phyloP scores from a whole-genome alignment of 768 basidiomycete species.

The Calocera viscosa region DNA sequence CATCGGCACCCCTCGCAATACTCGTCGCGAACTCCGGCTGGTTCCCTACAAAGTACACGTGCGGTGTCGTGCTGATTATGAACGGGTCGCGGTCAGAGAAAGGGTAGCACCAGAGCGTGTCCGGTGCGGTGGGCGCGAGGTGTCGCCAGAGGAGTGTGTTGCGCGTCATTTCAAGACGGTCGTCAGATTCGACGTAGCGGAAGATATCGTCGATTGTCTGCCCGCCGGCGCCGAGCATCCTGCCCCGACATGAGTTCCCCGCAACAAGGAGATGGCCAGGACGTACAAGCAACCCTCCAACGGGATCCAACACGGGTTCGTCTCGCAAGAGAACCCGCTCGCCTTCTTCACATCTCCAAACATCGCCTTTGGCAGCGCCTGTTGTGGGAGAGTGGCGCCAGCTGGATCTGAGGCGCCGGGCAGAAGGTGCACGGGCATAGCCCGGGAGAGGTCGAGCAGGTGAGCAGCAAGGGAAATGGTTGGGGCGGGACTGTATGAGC shows the following conservation, averaged over 20 bases:
- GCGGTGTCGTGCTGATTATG: constrained; percentile 69
- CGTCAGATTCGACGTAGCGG: constrained; percentile 63
- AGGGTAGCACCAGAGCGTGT: constrained; percentile 95
- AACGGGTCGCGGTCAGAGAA: constrained; percentile 83
- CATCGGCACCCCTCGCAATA: constrained; percentile 34
- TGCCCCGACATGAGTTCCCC: constrained; percentile 26
- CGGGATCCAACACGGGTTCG: constrained; percentile 80
- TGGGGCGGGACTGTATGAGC: constrained; percentile 64
- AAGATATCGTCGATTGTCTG: constrained; percentile 92
- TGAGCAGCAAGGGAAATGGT: constrained; percentile 53
- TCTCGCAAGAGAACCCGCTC: constrained; percentile 60
- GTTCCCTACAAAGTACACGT: constrained; percentile 86
- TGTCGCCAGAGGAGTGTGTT: constrained; percentile 86
- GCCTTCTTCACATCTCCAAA: constrained; percentile 50
- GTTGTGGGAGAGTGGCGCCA: constrained; percentile 83
- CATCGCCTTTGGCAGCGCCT: constrained; percentile 84
- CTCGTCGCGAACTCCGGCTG: constrained; percentile 73
- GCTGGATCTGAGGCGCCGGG: constrained; percentile 84
- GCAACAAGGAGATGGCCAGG: constrained; percentile 15
- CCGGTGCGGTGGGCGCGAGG: constrained; percentile 96
- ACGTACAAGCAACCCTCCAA: constrained; percentile 38
- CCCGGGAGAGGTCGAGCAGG: constrained; percentile 60
- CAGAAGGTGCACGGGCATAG: constrained; percentile 75
- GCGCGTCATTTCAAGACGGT: constrained; percentile 60
- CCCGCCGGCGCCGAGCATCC: constrained; percentile 74